These are phyloP conservation scores for Aquilaria yunnanensis DNA, from an alignment of 345 rosid species.

Conservation along the genomic window DNA sequence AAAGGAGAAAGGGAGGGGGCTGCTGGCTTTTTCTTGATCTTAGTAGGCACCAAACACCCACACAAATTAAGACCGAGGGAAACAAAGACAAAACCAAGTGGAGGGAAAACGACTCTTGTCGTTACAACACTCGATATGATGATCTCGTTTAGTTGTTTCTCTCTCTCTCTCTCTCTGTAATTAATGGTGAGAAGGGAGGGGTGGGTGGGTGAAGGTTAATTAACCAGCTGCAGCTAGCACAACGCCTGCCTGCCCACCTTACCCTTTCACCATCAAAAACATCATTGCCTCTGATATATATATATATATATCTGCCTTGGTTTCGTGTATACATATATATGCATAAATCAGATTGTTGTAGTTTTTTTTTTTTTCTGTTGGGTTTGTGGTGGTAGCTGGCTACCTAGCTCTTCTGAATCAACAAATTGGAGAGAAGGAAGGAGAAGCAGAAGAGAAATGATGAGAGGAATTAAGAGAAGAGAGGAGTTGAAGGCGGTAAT, in stretches of 20 bases:
- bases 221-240: constrained; percentile 17
- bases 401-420: not conserved
- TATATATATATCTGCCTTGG: constrained; percentile 5
- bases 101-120: constrained; percentile 25
- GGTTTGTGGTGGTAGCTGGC: constrained; percentile 13
- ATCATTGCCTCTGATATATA: constrained; percentile 39
- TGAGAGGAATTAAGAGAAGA: constrained; percentile 10
- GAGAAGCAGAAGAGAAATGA: not conserved
- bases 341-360: not conserved
- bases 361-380: not conserved
- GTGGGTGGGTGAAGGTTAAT: constrained; percentile 64
- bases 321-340: not conserved
- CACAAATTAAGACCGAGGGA: constrained; percentile 5
- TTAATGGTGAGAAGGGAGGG: constrained; percentile 44
- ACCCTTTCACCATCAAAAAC: constrained; percentile 42
- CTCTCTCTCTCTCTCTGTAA: constrained; percentile 11
- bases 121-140: not conserved
- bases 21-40: constrained; percentile 14
- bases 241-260: constrained; percentile 13
- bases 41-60: constrained; percentile 20
- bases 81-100: not conserved
- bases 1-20: not conserved
- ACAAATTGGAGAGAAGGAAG: constrained; percentile 3
- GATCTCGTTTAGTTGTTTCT: constrained; percentile 4
- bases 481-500: constrained; percentile 37